Base-by-base conservation (phyloP, 805 yeast species). In the Sugiyamaella floridensis region DNA sequence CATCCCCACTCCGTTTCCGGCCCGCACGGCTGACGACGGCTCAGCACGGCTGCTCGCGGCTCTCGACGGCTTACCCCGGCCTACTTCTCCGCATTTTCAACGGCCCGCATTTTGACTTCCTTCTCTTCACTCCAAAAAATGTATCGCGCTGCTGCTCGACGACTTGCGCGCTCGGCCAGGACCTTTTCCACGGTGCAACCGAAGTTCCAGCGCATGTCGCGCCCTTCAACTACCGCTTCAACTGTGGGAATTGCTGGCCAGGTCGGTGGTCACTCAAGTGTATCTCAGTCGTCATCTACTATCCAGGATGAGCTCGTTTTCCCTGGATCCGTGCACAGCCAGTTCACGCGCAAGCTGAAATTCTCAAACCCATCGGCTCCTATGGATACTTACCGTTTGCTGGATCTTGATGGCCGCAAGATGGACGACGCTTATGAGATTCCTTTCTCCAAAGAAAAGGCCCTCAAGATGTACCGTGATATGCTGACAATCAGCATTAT, bases 401-500 rank as follows among this genome's bases (percentile, higher is more conserved):
- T 65, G 11, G 63, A 59, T 16, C 53, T 61, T 12, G 63, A 64
- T 40, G 71, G 71, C 10, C 45, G 51, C 16, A 57, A 55, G 48
- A 47, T 63, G 14, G 68, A 64, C 48, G 32, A 52, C n/a, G 47
- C 47, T 8, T 60, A 61, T 47, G 46, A 58, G 26, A 53, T 63
- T 28, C 58, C 63, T 1, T 51, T 67, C 40, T 32, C 60, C 8
- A 47, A 57, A 29, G 60, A 62, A 6, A 50, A 63, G 42, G 52
- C 63, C 9, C 20, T 60, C 40, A 59, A 63, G 49, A 60, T 67
- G 66, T 67, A 67, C 55, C 56, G 48, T 40, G 66, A 66, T 28
- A 67, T 67, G 71, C 54, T 66, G 40, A 62, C 67, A 10, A 54
- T 67, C 20, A 53, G 59, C 45, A 62, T 65, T 40, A 55, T 67